Evolutionary conservation across 1,284 basidiomycete genomes (phyloP), one percentile per base, ranked within the genome.

Genomic region (Ceratobasidium sp.): DNA sequence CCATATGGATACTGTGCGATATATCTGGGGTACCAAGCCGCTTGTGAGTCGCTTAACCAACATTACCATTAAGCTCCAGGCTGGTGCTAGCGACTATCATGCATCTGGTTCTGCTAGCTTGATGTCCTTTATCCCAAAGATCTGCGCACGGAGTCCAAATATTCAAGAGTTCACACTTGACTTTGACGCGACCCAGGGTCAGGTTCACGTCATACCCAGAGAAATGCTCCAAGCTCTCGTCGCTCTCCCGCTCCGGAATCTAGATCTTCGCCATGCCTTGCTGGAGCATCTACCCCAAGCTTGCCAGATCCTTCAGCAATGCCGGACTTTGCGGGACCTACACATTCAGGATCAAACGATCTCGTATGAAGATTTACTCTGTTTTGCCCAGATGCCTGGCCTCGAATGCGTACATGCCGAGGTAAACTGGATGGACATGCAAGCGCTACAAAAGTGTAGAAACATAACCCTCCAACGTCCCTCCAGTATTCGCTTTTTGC

Each of bases 311-410:
- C 59, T 62, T 6, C 20, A 14, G 16, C 18, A 20, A 33, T 62
- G 33, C 18, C 12, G 5, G 3, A 62, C 27, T 14, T 16, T 62
- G 30, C 59, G 59, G 3, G 33, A 62, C 30, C 38, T 62, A n/a
- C 30, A 62, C 38, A 7, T 62, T 35, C 59, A 62, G 59, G 59
- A 62, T 18, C 59, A 62, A 35, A 20, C 16, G 59, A 38, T 62
- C 33, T 10, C 8, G 30, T 62, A 62, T 16, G 30, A 38, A 5
- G 30, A 62, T 30, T 20, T 62, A 33, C 30, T 12, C 30, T 5
- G 27, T 16, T 62, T 62, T 20, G 16, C 59, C n/a, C 59, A 38
- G 20, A 62, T 62, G 27, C 18, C 3, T 20, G 30, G 33, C 16
- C 59, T 62, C 6, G 59, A 62, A n/a, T 38, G 27, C 33, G 18